Base-by-base conservation (phyloP, 2,329 filamentous ascomycete species). In the Ophiostoma australiae region DNA sequence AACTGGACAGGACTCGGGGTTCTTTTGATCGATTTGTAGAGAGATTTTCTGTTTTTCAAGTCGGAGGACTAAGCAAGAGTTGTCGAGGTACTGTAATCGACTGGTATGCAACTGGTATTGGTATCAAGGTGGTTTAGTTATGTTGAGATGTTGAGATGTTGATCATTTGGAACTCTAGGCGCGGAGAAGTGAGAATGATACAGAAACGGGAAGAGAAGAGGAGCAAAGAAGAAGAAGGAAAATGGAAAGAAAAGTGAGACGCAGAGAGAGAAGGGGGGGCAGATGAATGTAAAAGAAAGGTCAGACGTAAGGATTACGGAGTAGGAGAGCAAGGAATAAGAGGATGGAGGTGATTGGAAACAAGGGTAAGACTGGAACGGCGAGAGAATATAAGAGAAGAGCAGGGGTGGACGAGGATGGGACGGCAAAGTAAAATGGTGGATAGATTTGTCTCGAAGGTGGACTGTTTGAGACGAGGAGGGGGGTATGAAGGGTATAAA, bases 191-290 rank as follows among this genome's bases (percentile, higher is more conserved):
- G 31, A 63, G 48, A 55, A 20, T 31, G 11, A 65, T 35, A 11
- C 8, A n/a, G 17, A n/a, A 11, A 11, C 6, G 33, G 61, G 61
- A 61, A 3, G 15, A 33, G 55, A 61, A 55, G 52, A 65, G 69
- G 58, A 70, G 69, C 73, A 75, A 74, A 74, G 74, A 75, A 27
- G 23, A 33, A 33, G 58, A 58, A 13, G 52, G 11, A n/a, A 48
- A 27, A 58, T 31, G 31, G 41, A 27, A n/a, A 67, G 48, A 58
- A 33, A n/a, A 66, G 8, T 48, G 69, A 66, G 66, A 70, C 61
- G 70, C 69, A 74, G 74, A 74, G 73, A 74, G 75, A 71, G 73
- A 72, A 68, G 72, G 69, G 70, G 39, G 52, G 63, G 27, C 68
- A 55, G 69, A 70, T 11, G 39, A 58, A 48, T 31, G 33, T 63